Percentiles rank a stretch among this genome's conserved stretches.
Conservation (phyloP, 352 stramenopile genomes). For the Globisporangium carolinianum region DNA sequence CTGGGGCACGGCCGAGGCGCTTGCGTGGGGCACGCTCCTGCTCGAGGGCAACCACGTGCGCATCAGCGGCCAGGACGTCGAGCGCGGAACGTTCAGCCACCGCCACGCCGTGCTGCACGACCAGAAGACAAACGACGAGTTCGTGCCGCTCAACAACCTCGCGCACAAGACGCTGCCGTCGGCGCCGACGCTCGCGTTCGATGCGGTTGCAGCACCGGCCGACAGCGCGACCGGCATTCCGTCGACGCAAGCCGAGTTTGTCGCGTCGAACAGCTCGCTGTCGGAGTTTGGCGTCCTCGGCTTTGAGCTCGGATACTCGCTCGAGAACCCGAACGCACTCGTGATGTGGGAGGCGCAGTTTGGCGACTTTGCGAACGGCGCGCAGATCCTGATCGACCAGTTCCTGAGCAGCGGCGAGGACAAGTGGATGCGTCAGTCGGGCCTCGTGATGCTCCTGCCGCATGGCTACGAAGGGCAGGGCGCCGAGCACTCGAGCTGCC, state of each 20-base stretch:
- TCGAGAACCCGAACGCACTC: slow-evolving; percentile 63
- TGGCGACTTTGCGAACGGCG: slow-evolving; percentile 85
- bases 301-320: slow-evolving; percentile 86
- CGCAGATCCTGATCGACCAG: slow-evolving; percentile 85
- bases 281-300: slow-evolving; percentile 80
- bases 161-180: slow-evolving; percentile 40
- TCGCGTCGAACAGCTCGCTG: slow-evolving; percentile 78
- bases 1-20: slow-evolving; percentile 84
- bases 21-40: slow-evolving; percentile 80
- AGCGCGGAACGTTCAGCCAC: slow-evolving; percentile 88
- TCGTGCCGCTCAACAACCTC: slow-evolving; percentile 89
- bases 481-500: slow-evolving; percentile 75
- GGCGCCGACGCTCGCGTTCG: slow-evolving; percentile 86
- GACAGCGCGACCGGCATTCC: slow-evolving; percentile 91
- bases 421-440: slow-evolving; percentile 89
- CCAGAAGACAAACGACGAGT: slow-evolving; percentile 91
- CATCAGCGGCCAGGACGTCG: slow-evolving; percentile 83
- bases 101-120: slow-evolving; percentile 86
- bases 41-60: slow-evolving; percentile 80
- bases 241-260: slow-evolving; percentile 82
- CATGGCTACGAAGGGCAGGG: slow-evolving; percentile 86
- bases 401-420: slow-evolving; percentile 81
- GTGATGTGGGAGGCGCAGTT: slow-evolving; percentile 92
- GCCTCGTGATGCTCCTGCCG: slow-evolving; percentile 69
- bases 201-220: slow-evolving; percentile 84